Conservation (phyloP, 164 flowering plant species). For the Malania oleifera region DNA sequence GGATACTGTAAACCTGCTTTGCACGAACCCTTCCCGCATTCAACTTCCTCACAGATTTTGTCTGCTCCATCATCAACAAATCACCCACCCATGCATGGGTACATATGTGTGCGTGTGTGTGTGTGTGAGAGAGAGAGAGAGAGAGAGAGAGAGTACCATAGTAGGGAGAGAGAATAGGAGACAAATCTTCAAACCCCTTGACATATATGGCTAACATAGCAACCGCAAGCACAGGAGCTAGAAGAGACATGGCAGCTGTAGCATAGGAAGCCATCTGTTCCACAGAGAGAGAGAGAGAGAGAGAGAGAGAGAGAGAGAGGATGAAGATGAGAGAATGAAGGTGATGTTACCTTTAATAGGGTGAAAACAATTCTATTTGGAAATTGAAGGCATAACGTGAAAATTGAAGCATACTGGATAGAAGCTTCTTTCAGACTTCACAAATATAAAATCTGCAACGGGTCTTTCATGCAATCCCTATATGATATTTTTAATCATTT, state of each 20-base stretch:
- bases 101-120: not conserved
- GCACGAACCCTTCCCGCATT: too few relatives aligned
- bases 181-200: not conserved
- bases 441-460: too few relatives aligned
- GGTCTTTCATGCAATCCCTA: too few relatives aligned
- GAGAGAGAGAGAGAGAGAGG: not conserved
- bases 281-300: not conserved
- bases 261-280: slow-evolving; percentile 25
- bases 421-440: slow-evolving; percentile 8
- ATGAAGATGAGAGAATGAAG: not conserved
- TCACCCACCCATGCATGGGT: not conserved
- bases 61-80: too few relatives aligned
- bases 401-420: slow-evolving; percentile 2
- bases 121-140: not conserved
- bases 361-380: too few relatives aligned
- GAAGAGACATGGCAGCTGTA: slow-evolving; percentile 6
- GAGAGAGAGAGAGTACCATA: not conserved
- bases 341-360: too few relatives aligned
- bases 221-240: slow-evolving; percentile 23
- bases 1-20: too few relatives aligned
- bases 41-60: too few relatives aligned
- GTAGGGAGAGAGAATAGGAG: slow-evolving; percentile 7
- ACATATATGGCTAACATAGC: slow-evolving; percentile 16
- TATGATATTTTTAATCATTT: too few relatives aligned
- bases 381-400: too few relatives aligned